phyloP scores from a whole-genome alignment of 2,329 filamentous ascomycete genomes.

The Penicillium brasilianum region DNA sequence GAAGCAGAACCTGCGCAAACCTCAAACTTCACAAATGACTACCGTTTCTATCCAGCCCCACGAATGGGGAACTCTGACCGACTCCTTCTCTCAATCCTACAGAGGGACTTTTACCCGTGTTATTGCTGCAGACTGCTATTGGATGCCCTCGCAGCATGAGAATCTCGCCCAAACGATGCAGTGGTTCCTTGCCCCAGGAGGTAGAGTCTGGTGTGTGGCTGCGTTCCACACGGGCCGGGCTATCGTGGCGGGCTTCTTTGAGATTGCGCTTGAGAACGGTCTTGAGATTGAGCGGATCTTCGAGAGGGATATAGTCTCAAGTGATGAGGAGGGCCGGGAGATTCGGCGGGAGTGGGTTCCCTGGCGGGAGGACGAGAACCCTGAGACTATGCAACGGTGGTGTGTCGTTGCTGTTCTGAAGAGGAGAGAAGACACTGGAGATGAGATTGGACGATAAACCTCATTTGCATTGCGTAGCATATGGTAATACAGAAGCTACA shows the following conservation, averaged over 20 bases:
- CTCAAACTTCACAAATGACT: constrained; percentile 7
- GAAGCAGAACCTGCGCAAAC: constrained; percentile 48
- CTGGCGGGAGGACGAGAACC: constrained; percentile 52
- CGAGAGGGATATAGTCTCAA: constrained; percentile 58
- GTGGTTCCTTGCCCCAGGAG: constrained; percentile 56
- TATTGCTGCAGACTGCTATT: constrained; percentile 65
- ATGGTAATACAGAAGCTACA: too few species aligned
- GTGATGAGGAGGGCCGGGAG: constrained; percentile 43
- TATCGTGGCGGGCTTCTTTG: constrained; percentile 62
- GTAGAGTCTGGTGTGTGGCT: constrained; percentile 57
- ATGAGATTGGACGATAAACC: background rate
- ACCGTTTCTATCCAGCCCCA: constrained; percentile 55
- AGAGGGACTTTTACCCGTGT: constrained; percentile 57
- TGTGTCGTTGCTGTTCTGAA: constrained; percentile 57
- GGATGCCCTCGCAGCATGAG: constrained; percentile 63
- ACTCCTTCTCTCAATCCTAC: constrained; percentile 45
- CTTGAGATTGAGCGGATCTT: constrained; percentile 59
- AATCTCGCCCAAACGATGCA: constrained; percentile 61
- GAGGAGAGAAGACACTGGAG: constrained; percentile 15
- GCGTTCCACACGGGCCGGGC: constrained; percentile 65
- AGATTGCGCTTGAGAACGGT: constrained; percentile 49
- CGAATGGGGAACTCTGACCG: constrained; percentile 57
- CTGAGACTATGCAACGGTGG: constrained; percentile 62
- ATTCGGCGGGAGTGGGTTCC: constrained; percentile 52
- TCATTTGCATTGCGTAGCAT: background rate